Evolutionary conservation across 768 basidiomycete genomes (phyloP), one percentile per base, ranked within the genome.

Genomic region (Scleroderma citrinum): DNA sequence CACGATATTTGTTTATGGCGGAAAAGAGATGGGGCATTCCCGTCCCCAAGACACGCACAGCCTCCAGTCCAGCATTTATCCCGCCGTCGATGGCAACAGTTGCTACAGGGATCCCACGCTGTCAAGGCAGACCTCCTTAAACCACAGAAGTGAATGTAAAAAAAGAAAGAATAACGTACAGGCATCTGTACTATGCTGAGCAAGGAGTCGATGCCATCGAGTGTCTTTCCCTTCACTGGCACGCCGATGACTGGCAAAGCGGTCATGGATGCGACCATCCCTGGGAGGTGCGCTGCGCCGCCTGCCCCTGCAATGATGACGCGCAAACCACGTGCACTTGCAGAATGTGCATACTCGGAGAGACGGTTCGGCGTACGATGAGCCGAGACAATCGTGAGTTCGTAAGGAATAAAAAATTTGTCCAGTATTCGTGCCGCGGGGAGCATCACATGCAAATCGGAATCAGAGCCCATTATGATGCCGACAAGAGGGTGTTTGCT

Each of bases 151-250:
- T 34, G 34, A 35, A n/a, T 26, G 11, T 34, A 47, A 24, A 48
- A 8, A 41, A 19, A 37, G 44, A 43, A n/a, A 26, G 49, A 29
- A 37, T 7, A 13, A 76, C 89, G 58, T 62, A 93, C 92, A 17
- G 96, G 96, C 96, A 99, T 99, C 70, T 98, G 96, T 8, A 99
- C 93, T 56, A 99, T 98, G 63, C 89, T 93, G 61, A 96, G 83
- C 58, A 99, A 68, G n/a, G 92, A 92, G 68, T 98, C 96, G 1
- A 99, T 92, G 0, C 96, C 96, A 64, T 96, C 94, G 12, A 98
- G 74, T 0, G 83, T 77, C 64, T 91, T 92, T 11, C 91, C 94
- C 64, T 93, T 96, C 48, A 99, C 96, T 2, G 96, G 96, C 0
- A 99, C 96, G 12, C 96, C 95, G 29, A 99, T 81, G 0, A 99